phyloP scores from a whole-genome alignment of 177 flowering plant genomes.

The Vitis hybrid region DNA sequence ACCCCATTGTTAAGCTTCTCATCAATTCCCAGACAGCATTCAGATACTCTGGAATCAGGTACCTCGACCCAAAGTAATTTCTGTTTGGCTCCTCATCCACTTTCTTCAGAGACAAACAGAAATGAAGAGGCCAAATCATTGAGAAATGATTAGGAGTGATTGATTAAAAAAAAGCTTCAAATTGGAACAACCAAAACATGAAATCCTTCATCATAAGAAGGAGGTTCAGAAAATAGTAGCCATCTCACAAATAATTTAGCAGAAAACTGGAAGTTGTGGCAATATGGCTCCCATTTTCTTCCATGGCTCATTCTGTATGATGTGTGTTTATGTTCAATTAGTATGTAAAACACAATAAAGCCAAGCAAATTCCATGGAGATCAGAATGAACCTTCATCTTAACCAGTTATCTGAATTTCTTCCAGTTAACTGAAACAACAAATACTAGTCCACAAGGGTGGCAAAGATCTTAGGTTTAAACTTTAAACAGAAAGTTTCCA shows the following conservation, averaged over 20 bases:
- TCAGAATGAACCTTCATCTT: background rate
- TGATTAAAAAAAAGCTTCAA: background rate
- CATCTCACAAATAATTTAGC: no score
- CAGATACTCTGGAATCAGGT: conserved; percentile 43
- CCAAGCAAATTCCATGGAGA: background rate
- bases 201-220: background rate
- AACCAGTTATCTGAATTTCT: background rate
- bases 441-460: background rate
- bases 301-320: no score
- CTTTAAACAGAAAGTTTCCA: no score
- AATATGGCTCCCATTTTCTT: no score
- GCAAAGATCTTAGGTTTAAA: no score
- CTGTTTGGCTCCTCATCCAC: conserved; percentile 77
- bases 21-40: conserved; percentile 81
- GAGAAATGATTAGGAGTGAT: background rate
- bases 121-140: conserved; percentile 4
- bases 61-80: conserved; percentile 51
- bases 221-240: no score
- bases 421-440: no score
- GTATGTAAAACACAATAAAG: no score
- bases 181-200: no score
- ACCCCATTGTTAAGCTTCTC: conserved; percentile 52
- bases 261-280: no score
- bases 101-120: conserved; percentile 27
- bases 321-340: no score